A percentile compares a stretch with the other conserved stretches of the same genome.
Evolutionary conservation across 1,284 basidiomycete species (phyloP).

Genomic region (Pseudozyma pruni): DNA sequence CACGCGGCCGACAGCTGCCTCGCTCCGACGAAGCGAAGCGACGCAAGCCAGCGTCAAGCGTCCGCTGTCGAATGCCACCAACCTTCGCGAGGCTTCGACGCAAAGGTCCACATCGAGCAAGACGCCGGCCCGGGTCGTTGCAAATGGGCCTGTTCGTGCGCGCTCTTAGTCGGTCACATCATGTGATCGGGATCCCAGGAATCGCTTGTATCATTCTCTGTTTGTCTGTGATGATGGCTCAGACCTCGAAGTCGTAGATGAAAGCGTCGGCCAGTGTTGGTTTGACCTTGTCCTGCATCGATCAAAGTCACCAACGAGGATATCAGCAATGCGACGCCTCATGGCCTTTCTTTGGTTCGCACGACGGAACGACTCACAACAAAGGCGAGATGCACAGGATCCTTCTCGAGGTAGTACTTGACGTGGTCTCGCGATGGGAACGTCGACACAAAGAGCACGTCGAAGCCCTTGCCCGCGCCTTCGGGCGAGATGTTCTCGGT

Average conservation of each 20-base stretch:
- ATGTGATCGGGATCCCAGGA: not conserved
- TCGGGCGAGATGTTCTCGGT: constrained; percentile 44
- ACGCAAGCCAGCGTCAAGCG: constrained; percentile 15
- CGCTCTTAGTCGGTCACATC: constrained; percentile 4
- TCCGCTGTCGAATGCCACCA: constrained; percentile 34
- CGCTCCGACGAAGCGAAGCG: constrained; percentile 24
- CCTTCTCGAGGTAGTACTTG: constrained; percentile 45
- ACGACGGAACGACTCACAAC: constrained; percentile 14
- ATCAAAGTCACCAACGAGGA: not conserved
- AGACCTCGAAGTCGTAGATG: constrained; percentile 49
- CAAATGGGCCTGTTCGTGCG: constrained; percentile 14
- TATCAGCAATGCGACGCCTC: constrained; percentile 3
- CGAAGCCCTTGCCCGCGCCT: constrained; percentile 44
- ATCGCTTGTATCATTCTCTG: constrained; percentile 2
- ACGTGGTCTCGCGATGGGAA: constrained; percentile 38
- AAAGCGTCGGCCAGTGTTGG: constrained; percentile 36
- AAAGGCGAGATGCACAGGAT: constrained; percentile 46
- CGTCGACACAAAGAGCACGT: constrained; percentile 50
- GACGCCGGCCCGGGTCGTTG: not conserved
- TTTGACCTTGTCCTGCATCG: constrained; percentile 28
- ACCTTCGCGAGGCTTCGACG: constrained; percentile 10
- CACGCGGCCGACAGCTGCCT: constrained; percentile 31
- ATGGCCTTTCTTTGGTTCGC: not conserved
- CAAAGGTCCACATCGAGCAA: constrained; percentile 3
- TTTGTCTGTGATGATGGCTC: not conserved